Base-by-base conservation (phyloP, 1,139 yeast genomes). In the Magnusiomyces sp. region DNA sequence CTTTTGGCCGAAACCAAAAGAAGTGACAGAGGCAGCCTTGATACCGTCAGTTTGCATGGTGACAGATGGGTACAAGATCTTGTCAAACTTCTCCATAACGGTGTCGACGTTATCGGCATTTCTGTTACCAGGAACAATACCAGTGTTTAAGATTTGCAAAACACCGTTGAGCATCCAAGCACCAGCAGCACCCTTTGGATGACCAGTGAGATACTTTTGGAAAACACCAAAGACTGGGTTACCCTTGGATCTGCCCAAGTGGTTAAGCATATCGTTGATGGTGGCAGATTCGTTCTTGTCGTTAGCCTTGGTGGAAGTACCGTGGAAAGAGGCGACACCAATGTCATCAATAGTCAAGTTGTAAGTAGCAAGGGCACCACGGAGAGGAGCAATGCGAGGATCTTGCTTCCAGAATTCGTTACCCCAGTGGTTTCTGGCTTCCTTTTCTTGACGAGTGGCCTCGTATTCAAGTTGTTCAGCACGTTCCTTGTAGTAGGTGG, bases 161-260 rank as follows among this genome's bases (percentile, higher is more conserved):
- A 90, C 96, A 72, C 99, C 99, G 71, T 92, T 94, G 78, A 92
- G 76, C 98, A 94, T 92, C 98, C 98, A 92, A 56, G 99, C 97
- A 78, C 97, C 98, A 53, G 99, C 99, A 62, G 98, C 98, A 80
- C 98, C 99, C 84, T 92, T 92, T 65, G 98, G 98, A 76, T 92
- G 99, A 73, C 98, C 99, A 63, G 99, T 92, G 66, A 92, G 80
- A 81, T 80, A 92, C 73, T 92, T 92, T 73, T 92, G 99, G 95
- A 92, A 90, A 50, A 92, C 95, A 79, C 97, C 97, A 62, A 84
- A 77, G 50, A 94, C 89, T 59, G 98, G 95, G 74, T 92, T 94
- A 75, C 99, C 99, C 74, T 87, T 90, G 53, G 95, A 74, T 74
- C 99, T 85, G 60, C 97, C 98, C 68, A 92, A 77, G 68, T 92